Conservation (phyloP, 1,284 basidiomycete species). For the Cerioporus squamosus region DNA sequence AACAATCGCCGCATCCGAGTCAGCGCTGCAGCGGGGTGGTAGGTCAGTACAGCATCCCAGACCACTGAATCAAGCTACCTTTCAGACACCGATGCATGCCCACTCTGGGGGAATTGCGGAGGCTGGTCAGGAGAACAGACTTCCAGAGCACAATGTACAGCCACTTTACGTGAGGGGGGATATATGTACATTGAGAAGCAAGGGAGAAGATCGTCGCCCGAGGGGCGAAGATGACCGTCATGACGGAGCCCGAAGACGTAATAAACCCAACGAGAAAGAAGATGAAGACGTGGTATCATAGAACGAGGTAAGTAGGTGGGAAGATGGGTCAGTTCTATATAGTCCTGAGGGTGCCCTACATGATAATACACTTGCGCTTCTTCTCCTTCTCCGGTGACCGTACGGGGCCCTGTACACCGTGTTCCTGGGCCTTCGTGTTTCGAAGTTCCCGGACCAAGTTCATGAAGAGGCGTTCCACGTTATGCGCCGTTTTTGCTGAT, state of each 20-base stretch:
- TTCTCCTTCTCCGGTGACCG: conserved; percentile 44
- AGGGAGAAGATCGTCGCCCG: conserved; percentile 27
- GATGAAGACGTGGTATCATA: conserved; percentile 76
- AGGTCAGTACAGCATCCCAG: too few species aligned
- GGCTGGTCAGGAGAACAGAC: conserved; percentile 12
- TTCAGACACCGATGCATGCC: too few species aligned
- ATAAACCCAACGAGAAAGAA: conserved; percentile 36
- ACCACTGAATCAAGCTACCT: too few species aligned
- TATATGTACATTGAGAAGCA: conserved; percentile 39
- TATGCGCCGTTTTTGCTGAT: conserved; percentile 92
- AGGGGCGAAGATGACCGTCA: conserved; percentile 25
- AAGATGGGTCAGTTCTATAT: conserved; percentile 62
- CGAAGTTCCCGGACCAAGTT: conserved; percentile 90
- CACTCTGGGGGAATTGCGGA: not conserved
- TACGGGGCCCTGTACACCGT: conserved; percentile 34
- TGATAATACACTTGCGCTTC: conserved; percentile 68
- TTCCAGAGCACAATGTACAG: conserved; percentile 32
- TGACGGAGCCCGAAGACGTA: conserved; percentile 34
- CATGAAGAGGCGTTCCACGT: conserved; percentile 94
- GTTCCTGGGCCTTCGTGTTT: conserved; percentile 54
- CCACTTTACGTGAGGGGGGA: conserved; percentile 28
- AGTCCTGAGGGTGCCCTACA: conserved; percentile 70
- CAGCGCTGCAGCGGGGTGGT: not conserved
- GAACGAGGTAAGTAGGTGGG: conserved; percentile 51
- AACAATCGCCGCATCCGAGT: not conserved